Conservation (phyloP, 202 grass and related monocot genomes). For the Brachypodium distachyon region DNA sequence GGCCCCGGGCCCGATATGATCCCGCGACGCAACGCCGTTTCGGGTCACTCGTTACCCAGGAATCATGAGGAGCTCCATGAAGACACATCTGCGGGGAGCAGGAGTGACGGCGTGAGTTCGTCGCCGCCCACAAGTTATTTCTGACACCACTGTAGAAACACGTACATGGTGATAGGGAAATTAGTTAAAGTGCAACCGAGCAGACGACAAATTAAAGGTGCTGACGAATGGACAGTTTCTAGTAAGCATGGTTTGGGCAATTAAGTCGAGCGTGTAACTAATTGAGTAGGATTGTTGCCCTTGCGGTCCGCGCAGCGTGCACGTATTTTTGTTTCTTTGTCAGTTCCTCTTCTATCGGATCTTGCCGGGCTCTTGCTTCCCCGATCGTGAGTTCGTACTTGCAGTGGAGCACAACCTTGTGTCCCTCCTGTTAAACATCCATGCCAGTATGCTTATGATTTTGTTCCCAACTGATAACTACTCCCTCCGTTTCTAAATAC, state of each 20-base stretch:
- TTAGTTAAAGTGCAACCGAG: neutral
- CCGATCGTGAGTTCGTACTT: neutral
- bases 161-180: neutral
- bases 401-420: neutral
- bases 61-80: constrained; percentile 10
- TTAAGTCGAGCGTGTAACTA: neutral
- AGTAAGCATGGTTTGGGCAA: neutral
- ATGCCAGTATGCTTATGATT: too few species aligned
- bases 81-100: neutral
- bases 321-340: neutral
- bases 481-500: too few species aligned
- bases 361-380: neutral
- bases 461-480: too few species aligned
- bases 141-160: constrained; percentile 2
- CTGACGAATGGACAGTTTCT: neutral
- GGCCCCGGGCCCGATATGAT: neutral
- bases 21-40: neutral
- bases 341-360: neutral
- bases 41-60: neutral
- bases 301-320: too few species aligned
- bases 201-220: neutral
- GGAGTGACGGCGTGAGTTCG: neutral
- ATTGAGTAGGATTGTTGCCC: neutral
- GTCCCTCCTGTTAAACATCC: neutral
- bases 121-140: neutral